phyloP scores from a whole-genome alignment of 495 filamentous ascomycete genomes.

The Terfezia boudieri region DNA sequence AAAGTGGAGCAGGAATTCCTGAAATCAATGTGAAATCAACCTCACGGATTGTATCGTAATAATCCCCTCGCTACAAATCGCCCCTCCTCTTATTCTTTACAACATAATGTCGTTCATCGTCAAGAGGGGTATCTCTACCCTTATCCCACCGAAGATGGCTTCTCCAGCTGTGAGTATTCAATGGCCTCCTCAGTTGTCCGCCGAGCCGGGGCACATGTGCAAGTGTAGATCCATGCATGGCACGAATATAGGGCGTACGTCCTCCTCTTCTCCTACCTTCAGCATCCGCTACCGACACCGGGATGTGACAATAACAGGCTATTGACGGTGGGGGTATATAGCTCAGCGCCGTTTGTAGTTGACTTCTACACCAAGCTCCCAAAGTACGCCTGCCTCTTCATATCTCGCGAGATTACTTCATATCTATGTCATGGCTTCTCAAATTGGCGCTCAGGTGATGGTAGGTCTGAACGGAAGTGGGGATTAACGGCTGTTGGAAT shows the following conservation, averaged over 20 bases:
- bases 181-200: background rate
- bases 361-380: conserved; percentile 96
- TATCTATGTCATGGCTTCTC: background rate
- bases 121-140: conserved; percentile 79
- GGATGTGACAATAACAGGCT: background rate
- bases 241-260: conserved; percentile 12
- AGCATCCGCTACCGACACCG: background rate
- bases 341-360: conserved; percentile 75
- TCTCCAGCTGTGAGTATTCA: conserved; percentile 64
- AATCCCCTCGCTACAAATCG: too few species aligned
- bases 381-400: background rate
- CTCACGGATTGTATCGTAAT: too few species aligned
- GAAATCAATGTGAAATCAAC: too few species aligned
- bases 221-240: background rate
- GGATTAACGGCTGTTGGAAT: background rate
- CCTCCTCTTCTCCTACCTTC: background rate
- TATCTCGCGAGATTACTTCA: background rate
- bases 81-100: too few species aligned
- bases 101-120: conserved; percentile 69
- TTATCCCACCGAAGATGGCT: conserved; percentile 97
- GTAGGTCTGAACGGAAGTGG: background rate
- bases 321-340: background rate
- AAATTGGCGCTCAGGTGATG: background rate
- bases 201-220: too few species aligned
- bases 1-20: too few species aligned